These are phyloP conservation scores for Elongisporangium senticosum DNA, from an alignment of 352 stramenopile genomes.

Conservation along the genomic window DNA sequence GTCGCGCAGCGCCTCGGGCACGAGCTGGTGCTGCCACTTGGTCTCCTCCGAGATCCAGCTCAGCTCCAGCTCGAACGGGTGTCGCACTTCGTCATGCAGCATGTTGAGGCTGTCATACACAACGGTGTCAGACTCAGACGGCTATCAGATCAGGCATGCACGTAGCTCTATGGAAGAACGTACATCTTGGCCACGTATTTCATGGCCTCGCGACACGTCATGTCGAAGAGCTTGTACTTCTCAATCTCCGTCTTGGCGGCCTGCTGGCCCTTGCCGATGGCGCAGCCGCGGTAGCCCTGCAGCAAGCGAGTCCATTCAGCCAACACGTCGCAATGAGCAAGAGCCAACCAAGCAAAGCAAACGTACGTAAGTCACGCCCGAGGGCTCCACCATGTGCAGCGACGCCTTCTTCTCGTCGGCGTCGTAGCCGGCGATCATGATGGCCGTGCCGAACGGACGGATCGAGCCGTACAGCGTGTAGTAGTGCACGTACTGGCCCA, in stretches of 20 bases:
- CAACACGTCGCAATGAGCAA: neutral
- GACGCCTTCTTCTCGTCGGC: conserved; percentile 85
- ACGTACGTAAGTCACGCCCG: conserved; percentile 86
- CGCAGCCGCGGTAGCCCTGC: conserved; percentile 95
- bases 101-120: conserved; percentile 81
- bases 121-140: conserved; percentile 5
- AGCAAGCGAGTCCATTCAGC: conserved; percentile 4
- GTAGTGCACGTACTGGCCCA: conserved; percentile 98
- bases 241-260: conserved; percentile 99
- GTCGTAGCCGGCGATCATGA: conserved; percentile 96
- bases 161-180: conserved; percentile 9
- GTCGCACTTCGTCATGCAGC: conserved; percentile 95
- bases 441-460: conserved; percentile 94
- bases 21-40: conserved; percentile 92
- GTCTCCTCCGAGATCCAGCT: conserved; percentile 96
- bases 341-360: neutral
- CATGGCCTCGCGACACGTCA: conserved; percentile 94
- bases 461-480: conserved; percentile 98
- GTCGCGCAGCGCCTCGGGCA: conserved; percentile 88
- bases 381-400: conserved; percentile 92
- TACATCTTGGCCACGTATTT: conserved; percentile 98
- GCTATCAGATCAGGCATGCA: neutral
- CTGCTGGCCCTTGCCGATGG: conserved; percentile 97
- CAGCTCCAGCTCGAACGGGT: conserved; percentile 98
- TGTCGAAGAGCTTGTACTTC: conserved; percentile 94